phyloP scores from a whole-genome alignment of 2,329 filamentous ascomycete genomes.

The Xylaria multiplex region DNA sequence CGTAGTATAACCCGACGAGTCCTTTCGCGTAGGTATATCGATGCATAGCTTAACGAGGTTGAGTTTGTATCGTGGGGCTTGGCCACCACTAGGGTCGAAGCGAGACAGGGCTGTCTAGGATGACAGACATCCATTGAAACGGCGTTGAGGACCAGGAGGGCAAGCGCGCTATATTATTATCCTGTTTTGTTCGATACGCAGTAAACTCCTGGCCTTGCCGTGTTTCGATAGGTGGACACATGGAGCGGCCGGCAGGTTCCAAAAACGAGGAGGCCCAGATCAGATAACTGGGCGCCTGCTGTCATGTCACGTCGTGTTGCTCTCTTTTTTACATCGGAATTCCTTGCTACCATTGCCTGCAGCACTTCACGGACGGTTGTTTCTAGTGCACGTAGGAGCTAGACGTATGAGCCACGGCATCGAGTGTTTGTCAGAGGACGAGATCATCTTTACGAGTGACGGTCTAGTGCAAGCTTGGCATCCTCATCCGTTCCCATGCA shows the following conservation, averaged over 20 bases:
- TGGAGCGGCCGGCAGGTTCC: conserved; percentile 36
- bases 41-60: conserved; percentile 14
- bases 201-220: conserved; percentile 35
- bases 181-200: conserved; percentile 39
- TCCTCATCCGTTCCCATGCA: conserved; percentile 18
- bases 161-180: conserved; percentile 36
- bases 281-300: conserved; percentile 14
- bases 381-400: conserved; percentile 1
- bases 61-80: conserved; percentile 17
- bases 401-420: conserved; percentile 11
- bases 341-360: not conserved
- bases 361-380: not conserved
- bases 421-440: conserved; percentile 19
- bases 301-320: not conserved
- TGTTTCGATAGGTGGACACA: conserved; percentile 34
- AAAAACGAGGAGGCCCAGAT: conserved; percentile 37
- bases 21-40: not conserved
- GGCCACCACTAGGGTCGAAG: conserved; percentile 4
- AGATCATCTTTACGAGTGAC: conserved; percentile 11
- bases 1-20: conserved; percentile 8
- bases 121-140: conserved; percentile 38
- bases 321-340: not conserved
- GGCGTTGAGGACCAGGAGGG: conserved; percentile 35
- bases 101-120: conserved; percentile 30
- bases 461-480: conserved; percentile 33